Evolutionary conservation across 495 filamentous ascomycete genomes (phyloP).

Genomic region (Neurospora discreta): DNA sequence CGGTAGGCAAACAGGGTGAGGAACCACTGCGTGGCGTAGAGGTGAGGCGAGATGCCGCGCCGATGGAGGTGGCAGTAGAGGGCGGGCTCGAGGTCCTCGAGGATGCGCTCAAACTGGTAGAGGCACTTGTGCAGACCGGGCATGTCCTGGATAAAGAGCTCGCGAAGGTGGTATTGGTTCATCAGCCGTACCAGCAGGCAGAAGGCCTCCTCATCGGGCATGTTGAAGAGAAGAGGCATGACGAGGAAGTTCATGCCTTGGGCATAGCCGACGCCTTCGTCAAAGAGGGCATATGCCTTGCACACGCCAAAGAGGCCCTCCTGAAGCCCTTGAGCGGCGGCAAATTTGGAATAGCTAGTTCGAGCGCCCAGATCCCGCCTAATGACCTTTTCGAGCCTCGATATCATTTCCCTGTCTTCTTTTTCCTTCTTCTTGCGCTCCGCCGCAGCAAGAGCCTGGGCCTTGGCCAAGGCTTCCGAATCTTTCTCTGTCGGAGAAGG

Average conservation of each 20-base stretch:
- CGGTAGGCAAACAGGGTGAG: slow-evolving; percentile 98
- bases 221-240: slow-evolving; percentile 97
- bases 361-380: slow-evolving; percentile 79
- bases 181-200: slow-evolving; percentile 86
- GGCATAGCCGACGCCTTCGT: slow-evolving; percentile 90
- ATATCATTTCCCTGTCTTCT: slow-evolving; percentile 56
- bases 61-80: slow-evolving; percentile 91
- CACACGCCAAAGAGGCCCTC: slow-evolving; percentile 91
- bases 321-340: slow-evolving; percentile 77
- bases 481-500: slow-evolving; percentile 51
- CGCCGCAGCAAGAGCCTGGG: slow-evolving; percentile 52
- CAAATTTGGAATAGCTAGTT: slow-evolving; percentile 93
- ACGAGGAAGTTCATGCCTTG: slow-evolving; percentile 98
- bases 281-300: slow-evolving; percentile 94
- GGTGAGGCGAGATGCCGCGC: slow-evolving; percentile 73
- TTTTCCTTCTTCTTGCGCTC: slow-evolving; percentile 64
- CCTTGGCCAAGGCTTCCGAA: slow-evolving; percentile 51
- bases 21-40: slow-evolving; percentile 99
- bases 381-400: slow-evolving; percentile 85
- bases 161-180: slow-evolving; percentile 89
- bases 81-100: slow-evolving; percentile 90
- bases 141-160: slow-evolving; percentile 95
- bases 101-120: slow-evolving; percentile 87
- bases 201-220: slow-evolving; percentile 97
- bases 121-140: slow-evolving; percentile 85